These are phyloP conservation scores for Meripilus lineatus DNA, from an alignment of 1,284 basidiomycete species.

Conservation along the genomic window DNA sequence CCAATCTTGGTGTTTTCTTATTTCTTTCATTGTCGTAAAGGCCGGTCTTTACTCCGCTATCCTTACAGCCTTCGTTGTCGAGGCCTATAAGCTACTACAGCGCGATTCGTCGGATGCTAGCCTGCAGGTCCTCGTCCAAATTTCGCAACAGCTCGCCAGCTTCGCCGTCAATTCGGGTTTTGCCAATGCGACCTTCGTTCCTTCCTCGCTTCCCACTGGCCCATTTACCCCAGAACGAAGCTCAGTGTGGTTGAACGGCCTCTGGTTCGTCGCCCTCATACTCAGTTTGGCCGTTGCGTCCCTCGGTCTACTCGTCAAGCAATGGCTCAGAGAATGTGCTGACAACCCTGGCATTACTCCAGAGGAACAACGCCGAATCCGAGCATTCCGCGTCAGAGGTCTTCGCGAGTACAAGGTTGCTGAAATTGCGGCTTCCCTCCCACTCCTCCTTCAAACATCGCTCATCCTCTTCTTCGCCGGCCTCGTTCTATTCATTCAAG, in stretches of 20 bases:
- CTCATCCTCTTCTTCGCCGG: too few species aligned
- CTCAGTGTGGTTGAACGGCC: constrained; percentile 15
- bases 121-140: neutral
- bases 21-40: neutral
- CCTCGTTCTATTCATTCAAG: too few species aligned
- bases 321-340: constrained; percentile 3
- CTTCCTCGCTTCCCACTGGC: neutral
- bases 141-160: constrained; percentile 1
- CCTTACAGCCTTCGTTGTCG: constrained; percentile 2
- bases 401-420: too few species aligned
- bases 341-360: neutral
- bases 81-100: neutral
- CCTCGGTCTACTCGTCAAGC: constrained; percentile 3
- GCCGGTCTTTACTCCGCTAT: constrained; percentile 5
- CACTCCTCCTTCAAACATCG: too few species aligned
- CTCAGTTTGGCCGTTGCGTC: constrained; percentile 1
- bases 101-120: neutral
- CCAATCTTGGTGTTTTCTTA: neutral
- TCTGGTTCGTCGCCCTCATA: constrained; percentile 1
- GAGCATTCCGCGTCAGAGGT: too few species aligned
- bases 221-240: neutral
- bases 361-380: constrained; percentile 6
- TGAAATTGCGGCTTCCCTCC: too few species aligned
- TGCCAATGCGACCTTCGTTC: neutral
- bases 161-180: neutral